Percentiles rank a stretch among this genome's conserved stretches.
Evolutionary conservation across 2,329 filamentous ascomycete genomes (phyloP).

Genomic region (Purpureocillium lavendulum): DNA sequence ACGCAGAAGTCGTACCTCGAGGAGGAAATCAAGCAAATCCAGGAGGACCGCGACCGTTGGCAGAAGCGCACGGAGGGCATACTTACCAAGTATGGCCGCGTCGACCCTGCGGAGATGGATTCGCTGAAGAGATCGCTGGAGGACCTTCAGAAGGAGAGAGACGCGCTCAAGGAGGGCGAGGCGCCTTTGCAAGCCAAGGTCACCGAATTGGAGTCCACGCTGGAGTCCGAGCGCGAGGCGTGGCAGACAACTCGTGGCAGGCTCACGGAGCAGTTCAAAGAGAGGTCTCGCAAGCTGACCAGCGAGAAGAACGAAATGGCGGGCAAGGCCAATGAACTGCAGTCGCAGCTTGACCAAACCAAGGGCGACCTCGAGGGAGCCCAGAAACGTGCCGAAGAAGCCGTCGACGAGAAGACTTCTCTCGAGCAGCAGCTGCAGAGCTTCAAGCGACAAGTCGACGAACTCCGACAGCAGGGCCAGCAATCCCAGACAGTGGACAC

Average conservation of each 20-base stretch:
- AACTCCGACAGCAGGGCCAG: slow-evolving; percentile 26
- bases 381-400: slow-evolving; percentile 25
- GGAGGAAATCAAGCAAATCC: slow-evolving; percentile 79
- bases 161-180: slow-evolving; percentile 42
- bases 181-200: slow-evolving; percentile 45
- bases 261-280: slow-evolving; percentile 56
- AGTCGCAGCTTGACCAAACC: slow-evolving; percentile 38
- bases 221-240: slow-evolving; percentile 46
- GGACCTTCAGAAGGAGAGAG: slow-evolving; percentile 55
- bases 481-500: slow-evolving; percentile 18
- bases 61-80: slow-evolving; percentile 95
- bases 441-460: slow-evolving; percentile 33
- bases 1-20: slow-evolving; percentile 73
- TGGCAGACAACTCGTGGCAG: slow-evolving; percentile 46
- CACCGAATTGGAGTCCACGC: slow-evolving; percentile 37
- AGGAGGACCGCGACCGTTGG: slow-evolving; percentile 89
- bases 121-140: slow-evolving; percentile 73
- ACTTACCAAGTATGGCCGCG: slow-evolving; percentile 88
- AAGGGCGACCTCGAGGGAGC: slow-evolving; percentile 47
- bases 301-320: slow-evolving; percentile 44
- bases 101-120: slow-evolving; percentile 89
- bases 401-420: slow-evolving; percentile 21
- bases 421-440: slow-evolving; percentile 34
- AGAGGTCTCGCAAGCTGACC: slow-evolving; percentile 44
- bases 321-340: slow-evolving; percentile 43